Evolutionary conservation across 225 moss, liverwort and hornwort species (phyloP).

Genomic region (Physcomitrellopsis africana): DNA sequence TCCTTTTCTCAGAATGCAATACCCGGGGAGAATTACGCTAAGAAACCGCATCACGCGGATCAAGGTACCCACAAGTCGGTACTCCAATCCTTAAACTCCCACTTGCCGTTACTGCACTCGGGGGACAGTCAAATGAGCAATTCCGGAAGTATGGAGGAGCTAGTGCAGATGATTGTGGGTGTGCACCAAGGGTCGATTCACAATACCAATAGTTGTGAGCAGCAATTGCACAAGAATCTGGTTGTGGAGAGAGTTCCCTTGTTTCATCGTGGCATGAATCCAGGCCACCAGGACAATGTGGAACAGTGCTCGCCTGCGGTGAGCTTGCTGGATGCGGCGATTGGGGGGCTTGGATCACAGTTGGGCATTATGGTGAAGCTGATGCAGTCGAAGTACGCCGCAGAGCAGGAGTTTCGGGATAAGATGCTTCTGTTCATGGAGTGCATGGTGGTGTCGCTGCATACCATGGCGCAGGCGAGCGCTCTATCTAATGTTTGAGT

Average conservation of each 20-base stretch:
- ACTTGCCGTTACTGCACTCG: slow-evolving; percentile 41
- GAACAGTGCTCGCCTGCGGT: background rate
- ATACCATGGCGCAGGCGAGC: slow-evolving; percentile 28
- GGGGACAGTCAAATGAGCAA: slow-evolving; percentile 18
- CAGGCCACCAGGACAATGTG: background rate
- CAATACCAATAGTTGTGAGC: background rate
- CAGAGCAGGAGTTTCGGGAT: slow-evolving; percentile 29
- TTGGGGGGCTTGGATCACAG: slow-evolving; percentile 37
- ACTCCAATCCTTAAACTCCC: slow-evolving; percentile 45
- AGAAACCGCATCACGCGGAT: too few species aligned
- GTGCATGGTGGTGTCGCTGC: slow-evolving; percentile 33
- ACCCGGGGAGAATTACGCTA: background rate
- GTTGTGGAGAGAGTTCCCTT: background rate
- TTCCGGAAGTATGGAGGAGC: slow-evolving; percentile 21
- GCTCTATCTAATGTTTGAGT: background rate
- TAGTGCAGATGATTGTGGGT: slow-evolving; percentile 23
- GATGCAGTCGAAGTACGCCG: slow-evolving; percentile 18
- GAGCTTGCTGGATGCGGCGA: slow-evolving; percentile 16
- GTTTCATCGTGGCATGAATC: background rate
- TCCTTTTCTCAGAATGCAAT: background rate
- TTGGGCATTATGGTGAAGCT: slow-evolving; percentile 35
- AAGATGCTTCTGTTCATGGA: slow-evolving; percentile 33
- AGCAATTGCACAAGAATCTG: slow-evolving; percentile 24
- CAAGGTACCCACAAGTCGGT: slow-evolving; percentile 1
- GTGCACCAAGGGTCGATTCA: slow-evolving; percentile 6